Evolutionary conservation across 805 yeast genomes (phyloP), one percentile per base, ranked within the genome.

Genomic region (Starmerella floris): DNA sequence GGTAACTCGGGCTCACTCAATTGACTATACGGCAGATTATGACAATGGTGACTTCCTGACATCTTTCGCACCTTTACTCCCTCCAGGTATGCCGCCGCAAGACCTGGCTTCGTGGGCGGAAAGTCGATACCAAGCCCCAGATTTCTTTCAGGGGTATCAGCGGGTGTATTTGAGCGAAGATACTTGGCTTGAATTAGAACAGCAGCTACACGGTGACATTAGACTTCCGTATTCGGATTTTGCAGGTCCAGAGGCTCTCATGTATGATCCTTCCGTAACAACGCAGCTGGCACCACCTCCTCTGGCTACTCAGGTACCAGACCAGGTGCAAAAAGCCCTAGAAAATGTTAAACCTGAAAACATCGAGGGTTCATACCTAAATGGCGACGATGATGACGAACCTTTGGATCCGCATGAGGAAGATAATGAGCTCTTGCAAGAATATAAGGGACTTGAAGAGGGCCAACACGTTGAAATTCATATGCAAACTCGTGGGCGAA

Each of bases 11-110:
- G 46, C 56, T 8, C 43, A 54, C 5, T 43, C 53, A 13, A 40
- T 31, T 3, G 66, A 64, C 44, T 64, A 53, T 49, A 62, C 67
- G 11, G 63, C 65, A 21, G 69, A 64, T 41, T 65, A 62, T 46
- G 67, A 58, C 11, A 47, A 54, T 16, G 58, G 56, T 27, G 69
- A 64, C 46, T 65, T 64, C 35, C 41, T 61, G 26, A 57, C 53
- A 26, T 51, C 57, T 23, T 64, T 61, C 42, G 47, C 60, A 1
- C 37, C 58, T 2, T 39, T 62, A 2, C 49, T 64, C 8, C 63
- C 64, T 2, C 57, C 51, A 15, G 52, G 54, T 16, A 54, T 55
- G 42, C 46, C 50, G n/a, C 40, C 59, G 11, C 57, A 49, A 16
- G 53, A 52, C 4, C 25, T 50, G 3, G 43, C 48, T 0, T 19